Conservation (phyloP, 352 stramenopile genomes). For the Poterioochromonas sp. region DNA sequence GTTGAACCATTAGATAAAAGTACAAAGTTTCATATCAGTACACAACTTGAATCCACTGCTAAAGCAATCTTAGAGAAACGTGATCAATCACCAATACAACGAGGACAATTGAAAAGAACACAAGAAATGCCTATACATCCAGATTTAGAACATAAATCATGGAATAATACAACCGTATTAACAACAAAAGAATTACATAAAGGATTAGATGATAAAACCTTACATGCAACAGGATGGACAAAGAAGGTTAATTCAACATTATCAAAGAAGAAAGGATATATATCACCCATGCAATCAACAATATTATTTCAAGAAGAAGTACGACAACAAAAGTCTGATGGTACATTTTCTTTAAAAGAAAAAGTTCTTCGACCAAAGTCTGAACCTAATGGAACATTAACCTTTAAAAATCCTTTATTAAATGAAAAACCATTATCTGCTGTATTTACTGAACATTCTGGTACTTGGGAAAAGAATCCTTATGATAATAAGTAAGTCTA, state of each 20-base stretch:
- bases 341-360: neutral
- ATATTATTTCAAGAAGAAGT: neutral
- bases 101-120: conserved; percentile 34
- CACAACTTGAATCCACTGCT: neutral
- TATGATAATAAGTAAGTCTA: neutral
- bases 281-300: neutral
- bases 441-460: too few species aligned
- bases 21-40: conserved; percentile 19
- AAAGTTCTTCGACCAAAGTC: neutral
- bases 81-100: conserved; percentile 1
- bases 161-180: conserved; percentile 39
- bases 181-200: neutral
- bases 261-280: neutral
- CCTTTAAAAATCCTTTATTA: neutral
- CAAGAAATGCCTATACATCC: conserved; percentile 39
- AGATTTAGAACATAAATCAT: conserved; percentile 18
- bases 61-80: neutral
- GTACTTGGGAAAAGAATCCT: neutral
- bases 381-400: neutral
- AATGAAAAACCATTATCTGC: neutral
- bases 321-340: neutral
- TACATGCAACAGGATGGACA: neutral
- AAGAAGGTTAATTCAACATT: neutral
- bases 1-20: conserved; percentile 32
- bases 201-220: neutral